Percentiles rank a stretch among this genome's conserved stretches.
These are phyloP conservation scores for Sugiyamaella pinicola DNA, from an alignment of 1,139 yeast species.

Conservation along the genomic window DNA sequence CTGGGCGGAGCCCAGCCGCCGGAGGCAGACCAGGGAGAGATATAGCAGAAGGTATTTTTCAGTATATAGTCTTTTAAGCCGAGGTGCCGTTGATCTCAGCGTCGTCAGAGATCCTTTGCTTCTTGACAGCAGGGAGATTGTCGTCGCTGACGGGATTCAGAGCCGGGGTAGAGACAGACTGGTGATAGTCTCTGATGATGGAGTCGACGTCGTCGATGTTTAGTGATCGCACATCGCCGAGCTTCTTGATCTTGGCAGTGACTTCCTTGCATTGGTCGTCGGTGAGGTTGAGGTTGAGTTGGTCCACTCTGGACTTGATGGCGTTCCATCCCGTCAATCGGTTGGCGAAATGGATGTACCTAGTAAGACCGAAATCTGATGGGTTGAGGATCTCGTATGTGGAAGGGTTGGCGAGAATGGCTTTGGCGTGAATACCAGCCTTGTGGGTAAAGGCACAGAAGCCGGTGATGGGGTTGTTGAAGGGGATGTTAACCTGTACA, in stretches of 20 bases:
- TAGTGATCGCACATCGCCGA: conserved; percentile 93
- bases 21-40: not conserved
- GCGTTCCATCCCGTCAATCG: conserved; percentile 99
- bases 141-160: conserved; percentile 30
- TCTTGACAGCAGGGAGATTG: conserved; percentile 35
- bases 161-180: conserved; percentile 55
- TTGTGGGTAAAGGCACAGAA: conserved; percentile 99
- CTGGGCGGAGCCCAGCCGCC: conserved; percentile 8
- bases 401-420: conserved; percentile 96
- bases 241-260: conserved; percentile 85
- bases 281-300: conserved; percentile 83
- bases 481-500: conserved; percentile 94
- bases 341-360: conserved; percentile 97
- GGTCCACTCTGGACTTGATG: conserved; percentile 96
- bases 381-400: conserved; percentile 97
- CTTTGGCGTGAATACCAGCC: conserved; percentile 99
- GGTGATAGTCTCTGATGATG: conserved; percentile 90
- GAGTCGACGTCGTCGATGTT: conserved; percentile 98
- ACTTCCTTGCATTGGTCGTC: conserved; percentile 96
- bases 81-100: conserved; percentile 11
- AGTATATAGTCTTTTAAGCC: conserved; percentile 12
- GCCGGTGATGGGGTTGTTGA: conserved; percentile 98
- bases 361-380: conserved; percentile 88
- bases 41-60: not conserved
- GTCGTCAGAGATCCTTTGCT: conserved; percentile 32